phyloP scores from a whole-genome alignment of 352 stramenopile genomes.

The Phytopythium ostracodes region DNA sequence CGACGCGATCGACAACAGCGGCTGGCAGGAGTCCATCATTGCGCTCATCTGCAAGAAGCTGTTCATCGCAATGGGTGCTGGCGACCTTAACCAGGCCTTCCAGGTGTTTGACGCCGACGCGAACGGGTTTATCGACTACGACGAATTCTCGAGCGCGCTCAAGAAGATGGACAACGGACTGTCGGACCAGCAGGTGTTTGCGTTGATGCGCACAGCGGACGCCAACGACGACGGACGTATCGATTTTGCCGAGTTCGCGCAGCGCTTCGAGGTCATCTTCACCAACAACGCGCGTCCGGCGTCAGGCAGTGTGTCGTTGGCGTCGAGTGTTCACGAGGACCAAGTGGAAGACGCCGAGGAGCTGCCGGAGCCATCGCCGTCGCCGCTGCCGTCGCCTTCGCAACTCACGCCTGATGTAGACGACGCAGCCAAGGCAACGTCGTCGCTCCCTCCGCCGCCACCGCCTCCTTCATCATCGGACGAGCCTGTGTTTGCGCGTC shows the following conservation, averaged over 20 bases:
- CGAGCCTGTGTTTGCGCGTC: constrained; percentile 36
- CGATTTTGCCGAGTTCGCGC: constrained; percentile 89
- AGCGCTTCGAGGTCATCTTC: constrained; percentile 92
- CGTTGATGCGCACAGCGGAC: constrained; percentile 91
- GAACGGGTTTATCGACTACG: constrained; percentile 91
- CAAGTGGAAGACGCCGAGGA: constrained; percentile 1
- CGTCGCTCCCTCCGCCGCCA: not conserved
- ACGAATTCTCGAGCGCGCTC: constrained; percentile 90
- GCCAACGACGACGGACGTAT: constrained; percentile 91
- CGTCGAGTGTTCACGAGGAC: constrained; percentile 3
- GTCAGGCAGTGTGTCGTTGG: constrained; percentile 8
- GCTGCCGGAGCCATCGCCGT: constrained; percentile 6
- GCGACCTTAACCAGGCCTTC: constrained; percentile 87
- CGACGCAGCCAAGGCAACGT: constrained; percentile 2
- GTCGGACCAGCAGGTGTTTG: constrained; percentile 90
- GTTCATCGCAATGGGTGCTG: constrained; percentile 89
- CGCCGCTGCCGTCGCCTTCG: not conserved
- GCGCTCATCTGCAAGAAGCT: constrained; percentile 90
- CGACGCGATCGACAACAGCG: constrained; percentile 72
- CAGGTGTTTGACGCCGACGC: constrained; percentile 89
- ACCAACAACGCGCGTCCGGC: constrained; percentile 23
- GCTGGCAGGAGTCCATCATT: constrained; percentile 91
- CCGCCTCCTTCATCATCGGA: constrained; percentile 6
- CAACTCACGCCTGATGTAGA: not conserved
- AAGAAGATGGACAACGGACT: constrained; percentile 92